Evolutionary conservation across 2,329 filamentous ascomycete species (phyloP), one percentile per base, ranked within the genome.

Genomic region (Sarocladium kiliense): DNA sequence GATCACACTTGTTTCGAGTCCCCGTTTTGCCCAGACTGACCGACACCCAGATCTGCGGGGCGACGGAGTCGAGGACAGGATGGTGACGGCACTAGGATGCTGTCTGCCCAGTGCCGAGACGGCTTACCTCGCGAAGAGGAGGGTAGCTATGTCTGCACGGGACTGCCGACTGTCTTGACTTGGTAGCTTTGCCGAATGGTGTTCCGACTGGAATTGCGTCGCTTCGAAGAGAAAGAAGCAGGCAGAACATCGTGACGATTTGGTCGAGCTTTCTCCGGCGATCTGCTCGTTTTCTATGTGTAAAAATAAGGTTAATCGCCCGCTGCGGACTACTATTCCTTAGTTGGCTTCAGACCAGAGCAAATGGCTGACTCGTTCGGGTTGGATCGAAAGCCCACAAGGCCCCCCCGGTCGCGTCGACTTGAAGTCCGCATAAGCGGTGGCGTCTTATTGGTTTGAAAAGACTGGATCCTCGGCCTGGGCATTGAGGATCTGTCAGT

Each of bases 21-120:
- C 19, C 47, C 26, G 47, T 36, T 51, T 51, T 51, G 47, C 47
- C 47, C 47, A 51, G 47, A 36, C 47, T 10, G 27, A 34, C 26
- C 27, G n/a, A 51, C 47, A 36, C 5, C 18, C 26, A 36, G 27
- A 34, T 51, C 27, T 51, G 47, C n/a, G 27, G 47, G 27, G 27
- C 27, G 23, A 23, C 12, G 47, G 27, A 51, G 47, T 30, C 23
- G 18, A 6, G 18, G 44, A 12, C 26, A 30, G 26, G 14, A 30
- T 4, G 18, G 25, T 30, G 44, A 30, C 44, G 44, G 26, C 47
- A 51, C 47, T 51, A 51, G 27, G 19, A 36, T 51, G 26, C 19
- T 23, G 47, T 21, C n/a, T 51, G 30, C 18, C 23, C 26, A 51
- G 30, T 36, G 47, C 47, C 30, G 27, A 51, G 47, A 49, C 44